phyloP scores from a whole-genome alignment of 495 filamentous ascomycete genomes.

The Oidiodendron maius region DNA sequence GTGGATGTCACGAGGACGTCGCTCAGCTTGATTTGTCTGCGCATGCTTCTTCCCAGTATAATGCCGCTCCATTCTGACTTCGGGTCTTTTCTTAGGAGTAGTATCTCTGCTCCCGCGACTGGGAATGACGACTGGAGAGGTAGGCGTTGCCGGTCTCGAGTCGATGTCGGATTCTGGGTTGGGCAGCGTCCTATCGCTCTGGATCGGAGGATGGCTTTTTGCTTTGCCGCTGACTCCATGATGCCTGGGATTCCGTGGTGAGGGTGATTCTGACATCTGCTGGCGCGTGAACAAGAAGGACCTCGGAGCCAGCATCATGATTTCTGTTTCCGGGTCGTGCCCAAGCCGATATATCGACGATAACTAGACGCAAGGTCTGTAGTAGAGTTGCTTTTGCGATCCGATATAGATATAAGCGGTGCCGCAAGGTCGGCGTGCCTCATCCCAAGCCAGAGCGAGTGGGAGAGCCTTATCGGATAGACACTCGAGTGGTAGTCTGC shows the following conservation, averaged over 20 bases:
- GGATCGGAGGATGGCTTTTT: constrained; percentile 6
- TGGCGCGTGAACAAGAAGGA: not conserved
- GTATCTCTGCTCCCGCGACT: constrained; percentile 8
- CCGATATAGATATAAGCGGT: too few species aligned
- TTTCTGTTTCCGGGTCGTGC: too few species aligned
- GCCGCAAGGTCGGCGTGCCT: not conserved
- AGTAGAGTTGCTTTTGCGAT: not conserved
- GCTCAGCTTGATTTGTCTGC: constrained; percentile 1
- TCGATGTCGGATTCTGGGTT: not conserved
- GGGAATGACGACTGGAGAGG: constrained; percentile 24
- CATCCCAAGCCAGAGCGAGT: not conserved
- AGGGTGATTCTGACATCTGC: not conserved
- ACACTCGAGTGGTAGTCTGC: constrained; percentile 13
- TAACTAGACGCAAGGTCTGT: not conserved
- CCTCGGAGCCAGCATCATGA: constrained; percentile 7
- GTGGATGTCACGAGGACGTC: constrained; percentile 31
- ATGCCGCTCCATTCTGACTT: constrained; percentile 10
- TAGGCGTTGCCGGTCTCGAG: constrained; percentile 13
- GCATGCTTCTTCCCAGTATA: constrained; percentile 4
- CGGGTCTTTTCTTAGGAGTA: constrained; percentile 6
- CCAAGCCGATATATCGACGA: not conserved
- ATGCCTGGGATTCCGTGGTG: not conserved
- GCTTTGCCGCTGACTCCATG: constrained; percentile 1
- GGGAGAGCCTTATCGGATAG: constrained; percentile 15
- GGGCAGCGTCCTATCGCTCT: constrained; percentile 3